Conservation (phyloP, 129 eudicot genomes). For the Chrysanthemum seticuspe region DNA sequence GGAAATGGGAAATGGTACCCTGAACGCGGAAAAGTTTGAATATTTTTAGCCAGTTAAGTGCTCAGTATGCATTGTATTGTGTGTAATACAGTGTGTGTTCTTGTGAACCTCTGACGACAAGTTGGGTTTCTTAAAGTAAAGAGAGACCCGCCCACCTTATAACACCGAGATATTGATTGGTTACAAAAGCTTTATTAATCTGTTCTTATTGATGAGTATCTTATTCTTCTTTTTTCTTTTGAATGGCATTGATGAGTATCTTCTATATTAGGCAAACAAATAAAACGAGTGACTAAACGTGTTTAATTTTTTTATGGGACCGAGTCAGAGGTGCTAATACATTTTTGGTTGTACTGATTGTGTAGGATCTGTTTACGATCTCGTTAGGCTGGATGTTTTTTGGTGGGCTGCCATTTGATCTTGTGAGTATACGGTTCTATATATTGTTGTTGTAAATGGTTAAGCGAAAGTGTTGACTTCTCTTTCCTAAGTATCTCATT, state of each 20-base stretch:
- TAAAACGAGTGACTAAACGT: no score
- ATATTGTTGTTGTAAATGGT: neutral
- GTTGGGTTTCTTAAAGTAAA: no score
- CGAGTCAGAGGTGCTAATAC: neutral
- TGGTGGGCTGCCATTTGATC: constrained; percentile 95
- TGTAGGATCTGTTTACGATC: constrained; percentile 83
- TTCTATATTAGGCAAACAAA: no score
- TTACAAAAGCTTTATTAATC: no score
- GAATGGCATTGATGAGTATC: no score
- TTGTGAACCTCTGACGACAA: neutral
- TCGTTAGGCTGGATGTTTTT: constrained; percentile 82
- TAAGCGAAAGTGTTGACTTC: neutral
- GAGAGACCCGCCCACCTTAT: no score
- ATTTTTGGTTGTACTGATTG: neutral
- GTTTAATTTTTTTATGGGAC: neutral
- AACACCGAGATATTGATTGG: no score
- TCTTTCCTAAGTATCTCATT: neutral
- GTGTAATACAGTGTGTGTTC: neutral
- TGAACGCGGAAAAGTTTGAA: neutral
- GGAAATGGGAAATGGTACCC: neutral
- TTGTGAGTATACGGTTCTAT: constrained; percentile 45
- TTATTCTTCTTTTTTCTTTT: no score
- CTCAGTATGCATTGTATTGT: neutral
- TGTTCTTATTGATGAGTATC: no score
- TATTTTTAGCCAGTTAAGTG: neutral